These are phyloP conservation scores for Termitomyces sp. DNA, from an alignment of 768 basidiomycete species.

Conservation along the genomic window DNA sequence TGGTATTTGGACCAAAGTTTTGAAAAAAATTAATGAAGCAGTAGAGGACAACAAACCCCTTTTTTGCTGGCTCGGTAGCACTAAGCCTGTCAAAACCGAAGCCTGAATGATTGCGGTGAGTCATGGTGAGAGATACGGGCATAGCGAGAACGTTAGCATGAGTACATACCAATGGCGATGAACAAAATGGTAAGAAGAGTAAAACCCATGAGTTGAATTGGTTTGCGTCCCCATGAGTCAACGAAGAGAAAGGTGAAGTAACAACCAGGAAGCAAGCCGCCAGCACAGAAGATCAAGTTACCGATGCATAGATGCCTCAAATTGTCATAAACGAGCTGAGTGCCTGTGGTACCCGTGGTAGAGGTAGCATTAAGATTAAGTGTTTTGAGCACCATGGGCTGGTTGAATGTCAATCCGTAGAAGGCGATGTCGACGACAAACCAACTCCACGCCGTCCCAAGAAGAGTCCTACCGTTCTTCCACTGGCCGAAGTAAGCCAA, in stretches of 20 bases:
- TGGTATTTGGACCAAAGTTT: slow-evolving; percentile 82
- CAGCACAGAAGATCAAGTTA: slow-evolving; percentile 71
- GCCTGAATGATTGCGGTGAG: slow-evolving; percentile 34
- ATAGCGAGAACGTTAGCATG: not conserved
- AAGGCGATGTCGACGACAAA: slow-evolving; percentile 89
- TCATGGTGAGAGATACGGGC: no score
- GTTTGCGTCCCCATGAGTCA: slow-evolving; percentile 79
- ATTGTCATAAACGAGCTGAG: slow-evolving; percentile 47
- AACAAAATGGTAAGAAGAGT: slow-evolving; percentile 61
- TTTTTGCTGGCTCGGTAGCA: slow-evolving; percentile 34
- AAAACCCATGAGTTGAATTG: slow-evolving; percentile 82
- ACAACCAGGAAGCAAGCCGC: slow-evolving; percentile 83
- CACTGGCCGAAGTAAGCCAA: slow-evolving; percentile 60
- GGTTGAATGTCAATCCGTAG: slow-evolving; percentile 87
- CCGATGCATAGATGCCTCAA: slow-evolving; percentile 68
- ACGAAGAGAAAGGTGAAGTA: slow-evolving; percentile 60
- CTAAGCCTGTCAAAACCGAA: slow-evolving; percentile 63
- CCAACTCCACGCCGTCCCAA: slow-evolving; percentile 86
- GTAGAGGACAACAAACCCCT: slow-evolving; percentile 79
- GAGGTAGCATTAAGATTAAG: slow-evolving; percentile 62
- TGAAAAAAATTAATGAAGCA: slow-evolving; percentile 89
- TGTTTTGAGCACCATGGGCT: slow-evolving; percentile 64
- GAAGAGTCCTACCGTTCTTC: slow-evolving; percentile 74
- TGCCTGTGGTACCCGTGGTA: slow-evolving; percentile 20
- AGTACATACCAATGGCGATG: slow-evolving; percentile 58